A percentile compares a stretch with the other conserved stretches of the same genome.
Evolutionary conservation across 2,329 filamentous ascomycete genomes (phyloP).

Genomic region (Penicillium palitans): DNA sequence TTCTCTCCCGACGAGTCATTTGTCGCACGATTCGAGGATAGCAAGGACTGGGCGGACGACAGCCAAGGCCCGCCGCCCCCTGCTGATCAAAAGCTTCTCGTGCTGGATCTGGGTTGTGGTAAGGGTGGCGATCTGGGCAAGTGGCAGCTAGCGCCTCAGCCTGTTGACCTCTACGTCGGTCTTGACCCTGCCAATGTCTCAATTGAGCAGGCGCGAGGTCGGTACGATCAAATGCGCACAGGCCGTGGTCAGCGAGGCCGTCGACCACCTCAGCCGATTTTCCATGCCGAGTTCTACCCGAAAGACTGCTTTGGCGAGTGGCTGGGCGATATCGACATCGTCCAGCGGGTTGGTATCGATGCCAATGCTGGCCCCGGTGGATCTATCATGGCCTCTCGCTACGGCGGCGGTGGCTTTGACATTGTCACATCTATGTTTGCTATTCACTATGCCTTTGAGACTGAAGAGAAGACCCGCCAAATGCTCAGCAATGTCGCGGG

Average conservation of each 20-base stretch:
- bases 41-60: slow-evolving; percentile 46
- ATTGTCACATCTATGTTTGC: slow-evolving; percentile 99
- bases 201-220: slow-evolving; percentile 83
- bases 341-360: slow-evolving; percentile 86
- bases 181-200: slow-evolving; percentile 90
- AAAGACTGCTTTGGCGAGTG: slow-evolving; percentile 91
- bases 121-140: slow-evolving; percentile 95
- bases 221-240: slow-evolving; percentile 72
- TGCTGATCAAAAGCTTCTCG: slow-evolving; percentile 63
- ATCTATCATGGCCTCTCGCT: slow-evolving; percentile 60
- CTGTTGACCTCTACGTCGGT: slow-evolving; percentile 89
- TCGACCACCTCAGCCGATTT: slow-evolving; percentile 58
- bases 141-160: slow-evolving; percentile 91
- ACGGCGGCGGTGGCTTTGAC: slow-evolving; percentile 79
- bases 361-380: slow-evolving; percentile 61
- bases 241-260: slow-evolving; percentile 56
- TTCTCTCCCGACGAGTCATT: slow-evolving; percentile 82
- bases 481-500: slow-evolving; percentile 95
- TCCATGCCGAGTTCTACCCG: slow-evolving; percentile 82
- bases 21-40: slow-evolving; percentile 52
- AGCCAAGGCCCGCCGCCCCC: slow-evolving; percentile 31
- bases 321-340: slow-evolving; percentile 76
- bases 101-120: slow-evolving; percentile 92
- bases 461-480: slow-evolving; percentile 79
- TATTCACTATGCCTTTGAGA: slow-evolving; percentile 98